phyloP scores from a whole-genome alignment of 371 early-diverging fungal genomes.

The Mucor lusitanicus region DNA sequence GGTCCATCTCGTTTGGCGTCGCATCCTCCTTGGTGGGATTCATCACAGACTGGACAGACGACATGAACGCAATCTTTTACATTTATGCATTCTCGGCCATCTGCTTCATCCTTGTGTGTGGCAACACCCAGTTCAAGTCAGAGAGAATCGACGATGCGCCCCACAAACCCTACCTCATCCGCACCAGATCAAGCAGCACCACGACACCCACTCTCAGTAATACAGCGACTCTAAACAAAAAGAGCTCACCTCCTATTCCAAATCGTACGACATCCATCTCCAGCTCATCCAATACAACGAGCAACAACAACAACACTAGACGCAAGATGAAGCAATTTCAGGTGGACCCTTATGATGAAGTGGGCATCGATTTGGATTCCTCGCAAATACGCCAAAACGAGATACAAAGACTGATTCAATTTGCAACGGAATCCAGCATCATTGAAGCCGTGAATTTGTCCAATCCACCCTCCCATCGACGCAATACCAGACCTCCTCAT shows the following conservation, averaged over 20 bases:
- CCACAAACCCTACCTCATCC: background rate
- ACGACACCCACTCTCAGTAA: background rate
- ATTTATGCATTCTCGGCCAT: slow-evolving; percentile 47
- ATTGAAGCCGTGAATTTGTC: slow-evolving; percentile 56
- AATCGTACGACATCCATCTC: background rate
- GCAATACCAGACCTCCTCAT: slow-evolving; percentile 11
- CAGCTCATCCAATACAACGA: background rate
- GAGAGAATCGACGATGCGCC: slow-evolving; percentile 27
- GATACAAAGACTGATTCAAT: slow-evolving; percentile 51
- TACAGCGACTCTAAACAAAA: background rate
- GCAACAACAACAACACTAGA: background rate
- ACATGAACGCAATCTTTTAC: slow-evolving; percentile 56
- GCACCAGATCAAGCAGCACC: background rate
- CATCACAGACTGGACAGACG: slow-evolving; percentile 48
- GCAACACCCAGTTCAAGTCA: slow-evolving; percentile 49
- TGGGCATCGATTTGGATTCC: slow-evolving; percentile 27
- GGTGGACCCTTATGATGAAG: slow-evolving; percentile 36
- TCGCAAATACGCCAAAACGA: slow-evolving; percentile 47
- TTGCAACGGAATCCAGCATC: slow-evolving; percentile 57
- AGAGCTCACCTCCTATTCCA: background rate
- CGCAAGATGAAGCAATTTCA: slow-evolving; percentile 34
- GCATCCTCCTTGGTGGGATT: slow-evolving; percentile 51
- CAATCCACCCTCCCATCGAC: slow-evolving; percentile 46
- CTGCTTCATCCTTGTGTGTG: slow-evolving; percentile 45
- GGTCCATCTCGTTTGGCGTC: slow-evolving; percentile 53